Evolutionary conservation across 2,329 filamentous ascomycete genomes (phyloP).

Genomic region (Corynespora cassiicola): DNA sequence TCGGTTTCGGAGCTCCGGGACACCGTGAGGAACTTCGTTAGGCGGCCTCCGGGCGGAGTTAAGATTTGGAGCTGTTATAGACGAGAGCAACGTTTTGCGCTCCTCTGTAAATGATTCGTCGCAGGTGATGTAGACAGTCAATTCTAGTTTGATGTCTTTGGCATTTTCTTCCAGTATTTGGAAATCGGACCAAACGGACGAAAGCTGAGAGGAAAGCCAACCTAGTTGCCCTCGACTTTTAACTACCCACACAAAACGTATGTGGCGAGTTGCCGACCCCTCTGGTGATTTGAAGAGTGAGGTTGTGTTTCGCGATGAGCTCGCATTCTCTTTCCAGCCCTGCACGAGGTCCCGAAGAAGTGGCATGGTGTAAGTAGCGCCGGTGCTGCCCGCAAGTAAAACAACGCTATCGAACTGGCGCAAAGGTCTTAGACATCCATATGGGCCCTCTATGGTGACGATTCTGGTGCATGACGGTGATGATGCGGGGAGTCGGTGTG

Average conservation of each 20-base stretch:
- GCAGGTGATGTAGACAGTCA: conserved; percentile 63
- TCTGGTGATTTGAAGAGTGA: conserved; percentile 25
- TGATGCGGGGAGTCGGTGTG: conserved; percentile 16
- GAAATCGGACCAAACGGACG: conserved; percentile 52
- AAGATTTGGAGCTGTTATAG: conserved; percentile 24
- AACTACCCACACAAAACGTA: conserved; percentile 66
- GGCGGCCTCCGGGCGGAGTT: conserved; percentile 1
- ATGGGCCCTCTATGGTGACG: conserved; percentile 62
- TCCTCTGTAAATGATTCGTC: conserved; percentile 55
- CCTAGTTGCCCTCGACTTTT: conserved; percentile 59
- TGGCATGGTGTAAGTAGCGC: conserved; percentile 65
- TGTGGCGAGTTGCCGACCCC: conserved; percentile 53
- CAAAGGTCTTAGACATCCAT: conserved; percentile 58
- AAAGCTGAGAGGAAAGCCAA: conserved; percentile 62
- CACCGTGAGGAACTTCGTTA: conserved; percentile 17
- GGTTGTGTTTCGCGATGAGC: not conserved
- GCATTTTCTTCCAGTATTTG: conserved; percentile 44
- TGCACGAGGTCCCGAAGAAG: conserved; percentile 62
- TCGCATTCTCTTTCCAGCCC: conserved; percentile 48
- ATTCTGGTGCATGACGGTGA: conserved; percentile 29
- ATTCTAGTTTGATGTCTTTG: conserved; percentile 53
- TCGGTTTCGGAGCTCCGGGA: conserved; percentile 24
- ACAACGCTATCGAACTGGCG: conserved; percentile 68
- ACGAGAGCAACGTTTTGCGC: conserved; percentile 38
- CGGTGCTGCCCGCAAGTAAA: conserved; percentile 66